These are phyloP conservation scores for Paraconiothyrium sp. DNA, from an alignment of 2,329 filamentous ascomycete species.

Conservation along the genomic window DNA sequence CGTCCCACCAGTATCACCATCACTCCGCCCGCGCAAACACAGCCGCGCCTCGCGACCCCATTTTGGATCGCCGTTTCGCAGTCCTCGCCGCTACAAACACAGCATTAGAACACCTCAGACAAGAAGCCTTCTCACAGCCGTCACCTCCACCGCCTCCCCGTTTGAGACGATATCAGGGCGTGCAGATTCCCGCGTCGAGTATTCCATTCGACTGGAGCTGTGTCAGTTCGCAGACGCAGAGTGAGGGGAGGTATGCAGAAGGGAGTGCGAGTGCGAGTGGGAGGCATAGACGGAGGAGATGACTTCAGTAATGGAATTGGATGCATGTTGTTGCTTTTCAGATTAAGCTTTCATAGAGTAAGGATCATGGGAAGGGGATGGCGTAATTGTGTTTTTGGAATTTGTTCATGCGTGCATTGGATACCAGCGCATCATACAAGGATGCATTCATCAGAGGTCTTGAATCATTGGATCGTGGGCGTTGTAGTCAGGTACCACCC, in stretches of 20 bases:
- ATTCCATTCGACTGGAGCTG: slow-evolving; percentile 51
- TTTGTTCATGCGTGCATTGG: too few relatives aligned
- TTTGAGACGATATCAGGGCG: slow-evolving; percentile 43
- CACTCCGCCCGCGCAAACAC: slow-evolving; percentile 42
- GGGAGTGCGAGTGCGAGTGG: slow-evolving; percentile 22
- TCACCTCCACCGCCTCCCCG: slow-evolving; percentile 45
- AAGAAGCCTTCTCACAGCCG: slow-evolving; percentile 47
- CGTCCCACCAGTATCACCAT: slow-evolving; percentile 39
- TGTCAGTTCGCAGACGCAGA: slow-evolving; percentile 46
- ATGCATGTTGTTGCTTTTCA: not conserved
- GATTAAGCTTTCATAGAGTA: too few relatives aligned
- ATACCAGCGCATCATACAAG: too few relatives aligned
- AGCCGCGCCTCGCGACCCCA: slow-evolving; percentile 41
- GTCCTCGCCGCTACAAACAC: slow-evolving; percentile 50
- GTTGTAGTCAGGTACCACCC: too few relatives aligned
- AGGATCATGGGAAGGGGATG: too few relatives aligned
- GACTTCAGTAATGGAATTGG: slow-evolving; percentile 8
- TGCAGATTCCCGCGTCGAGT: slow-evolving; percentile 39
- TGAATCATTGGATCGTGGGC: too few relatives aligned
- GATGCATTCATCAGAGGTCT: too few relatives aligned
- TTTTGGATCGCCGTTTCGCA: slow-evolving; percentile 47
- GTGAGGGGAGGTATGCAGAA: slow-evolving; percentile 37
- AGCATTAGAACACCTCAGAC: slow-evolving; percentile 46
- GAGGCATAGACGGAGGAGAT: slow-evolving; percentile 39
- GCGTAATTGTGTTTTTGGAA: too few relatives aligned